Evolutionary conservation across 768 basidiomycete genomes (phyloP), one percentile per base, ranked within the genome.

Genomic region (Mycena indigotica): DNA sequence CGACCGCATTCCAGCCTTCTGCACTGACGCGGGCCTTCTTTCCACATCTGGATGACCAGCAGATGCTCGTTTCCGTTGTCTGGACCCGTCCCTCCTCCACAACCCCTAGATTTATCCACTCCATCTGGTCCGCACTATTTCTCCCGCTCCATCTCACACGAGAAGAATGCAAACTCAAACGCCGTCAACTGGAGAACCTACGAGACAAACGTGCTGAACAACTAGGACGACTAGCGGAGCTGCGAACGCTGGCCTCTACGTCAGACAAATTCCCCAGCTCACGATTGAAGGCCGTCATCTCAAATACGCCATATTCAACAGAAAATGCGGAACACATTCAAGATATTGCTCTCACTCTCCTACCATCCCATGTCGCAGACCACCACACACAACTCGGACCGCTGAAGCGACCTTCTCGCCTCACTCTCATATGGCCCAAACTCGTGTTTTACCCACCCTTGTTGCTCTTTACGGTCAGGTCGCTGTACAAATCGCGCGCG

Each of bases 401-500:
- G 23, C 83, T 96, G 46, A 70, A 76, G 19, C 84, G 89, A 16
- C 96, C 96, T 0, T 84, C 85, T 2, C 75, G 81, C 3, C 67
- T 91, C 16, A 83, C 85, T 1, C 82, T 86, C 6, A 57, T 89
- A 23, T 98, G 96, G 95, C 94, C 95, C 1, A 85, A 82, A 26
- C 71, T 95, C 8, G 72, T 98, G 23, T 68, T 96, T 29, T 70
- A 92, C 17, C 94, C 95, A 0, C 87, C 93, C 0, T 67, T 91
- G 2, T 64, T 80, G 0, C 65, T 88, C 23, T 82, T 87, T 62
- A 70, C 77, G 13, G 65, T 80, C 28, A 77, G 80, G 12, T 70
- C 73, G 23, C 68, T 82, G 6, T 89, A 87, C 63, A 75, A 79
- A 4, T 88, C 88, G 4, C 82, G 87, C 25, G 78, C 76, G 10